phyloP scores from a whole-genome alignment of 1,284 basidiomycete genomes.

The Cryptococcus wingfieldii region DNA sequence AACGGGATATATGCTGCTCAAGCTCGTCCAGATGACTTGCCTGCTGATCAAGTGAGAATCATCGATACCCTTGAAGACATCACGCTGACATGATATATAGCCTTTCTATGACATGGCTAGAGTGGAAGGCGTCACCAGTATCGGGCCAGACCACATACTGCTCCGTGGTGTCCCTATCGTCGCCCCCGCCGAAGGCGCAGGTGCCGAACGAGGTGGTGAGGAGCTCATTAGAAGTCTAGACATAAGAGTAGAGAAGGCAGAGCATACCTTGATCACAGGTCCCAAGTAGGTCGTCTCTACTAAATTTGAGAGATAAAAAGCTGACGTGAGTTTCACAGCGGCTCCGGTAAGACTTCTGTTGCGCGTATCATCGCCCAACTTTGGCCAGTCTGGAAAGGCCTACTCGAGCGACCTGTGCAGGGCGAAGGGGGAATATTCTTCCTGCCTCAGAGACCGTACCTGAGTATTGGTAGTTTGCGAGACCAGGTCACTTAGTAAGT shows the following conservation, averaged over 20 bases:
- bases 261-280: slow-evolving; percentile 92
- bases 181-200: slow-evolving; percentile 57
- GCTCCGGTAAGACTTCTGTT: slow-evolving; percentile 90
- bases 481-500: slow-evolving; percentile 62
- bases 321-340: slow-evolving; percentile 52
- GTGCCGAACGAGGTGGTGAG: slow-evolving; percentile 54
- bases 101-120: slow-evolving; percentile 51
- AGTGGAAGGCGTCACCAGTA: slow-evolving; percentile 48
- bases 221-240: slow-evolving; percentile 70
- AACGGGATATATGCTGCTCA: slow-evolving; percentile 42
- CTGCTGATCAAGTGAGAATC: slow-evolving; percentile 26
- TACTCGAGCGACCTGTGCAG: slow-evolving; percentile 51
- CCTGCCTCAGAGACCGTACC: slow-evolving; percentile 87
- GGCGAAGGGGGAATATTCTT: slow-evolving; percentile 67
- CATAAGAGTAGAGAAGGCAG: slow-evolving; percentile 66
- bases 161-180: slow-evolving; percentile 71
- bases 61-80: slow-evolving; percentile 3
- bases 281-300: slow-evolving; percentile 51
- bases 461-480: slow-evolving; percentile 77
- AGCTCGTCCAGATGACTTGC: slow-evolving; percentile 26
- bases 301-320: not conserved
- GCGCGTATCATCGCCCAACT: slow-evolving; percentile 85
- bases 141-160: slow-evolving; percentile 52
- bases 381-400: slow-evolving; percentile 60
- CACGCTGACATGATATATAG: slow-evolving; percentile 16